These are phyloP conservation scores for Nicotiana noctiflora DNA, from an alignment of 257 asterid species.

Conservation along the genomic window DNA sequence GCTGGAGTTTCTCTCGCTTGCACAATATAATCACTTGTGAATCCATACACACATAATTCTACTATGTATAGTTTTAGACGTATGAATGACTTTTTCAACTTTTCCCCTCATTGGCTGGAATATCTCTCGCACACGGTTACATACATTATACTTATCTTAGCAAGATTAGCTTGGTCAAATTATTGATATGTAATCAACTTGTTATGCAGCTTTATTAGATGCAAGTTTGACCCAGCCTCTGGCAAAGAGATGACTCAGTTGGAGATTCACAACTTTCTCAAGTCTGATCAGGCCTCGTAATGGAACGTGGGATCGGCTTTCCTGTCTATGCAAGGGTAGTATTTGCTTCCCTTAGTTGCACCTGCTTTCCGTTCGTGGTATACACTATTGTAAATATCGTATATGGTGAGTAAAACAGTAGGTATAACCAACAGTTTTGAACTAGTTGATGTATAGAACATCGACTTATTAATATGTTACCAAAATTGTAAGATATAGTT, in stretches of 20 bases:
- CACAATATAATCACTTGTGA: not conserved
- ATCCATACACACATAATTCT: not conserved
- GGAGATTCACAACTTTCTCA: conserved; percentile 71
- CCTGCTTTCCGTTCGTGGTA: not conserved
- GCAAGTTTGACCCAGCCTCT: conserved; percentile 55
- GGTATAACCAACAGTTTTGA: not conserved
- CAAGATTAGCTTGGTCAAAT: not conserved
- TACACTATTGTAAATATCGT: not conserved
- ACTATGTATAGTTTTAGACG: not conserved
- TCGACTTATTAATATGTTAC: not conserved
- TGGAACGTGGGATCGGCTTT: not conserved
- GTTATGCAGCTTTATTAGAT: conserved; percentile 53
- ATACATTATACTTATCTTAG: not conserved
- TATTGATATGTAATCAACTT: not conserved
- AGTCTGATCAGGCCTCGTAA: conserved; percentile 25
- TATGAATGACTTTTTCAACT: not conserved
- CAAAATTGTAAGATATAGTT: not conserved
- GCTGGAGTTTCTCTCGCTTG: not conserved
- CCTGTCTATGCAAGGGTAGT: not conserved
- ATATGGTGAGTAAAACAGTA: not conserved
- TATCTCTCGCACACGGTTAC: not conserved
- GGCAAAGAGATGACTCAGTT: conserved; percentile 80
- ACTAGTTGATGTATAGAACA: not conserved
- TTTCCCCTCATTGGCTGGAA: not conserved
- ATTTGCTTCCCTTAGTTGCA: conserved; percentile 5